Conservation (phyloP, 306 rosid genomes). For the Gastrolobium bilobum region DNA sequence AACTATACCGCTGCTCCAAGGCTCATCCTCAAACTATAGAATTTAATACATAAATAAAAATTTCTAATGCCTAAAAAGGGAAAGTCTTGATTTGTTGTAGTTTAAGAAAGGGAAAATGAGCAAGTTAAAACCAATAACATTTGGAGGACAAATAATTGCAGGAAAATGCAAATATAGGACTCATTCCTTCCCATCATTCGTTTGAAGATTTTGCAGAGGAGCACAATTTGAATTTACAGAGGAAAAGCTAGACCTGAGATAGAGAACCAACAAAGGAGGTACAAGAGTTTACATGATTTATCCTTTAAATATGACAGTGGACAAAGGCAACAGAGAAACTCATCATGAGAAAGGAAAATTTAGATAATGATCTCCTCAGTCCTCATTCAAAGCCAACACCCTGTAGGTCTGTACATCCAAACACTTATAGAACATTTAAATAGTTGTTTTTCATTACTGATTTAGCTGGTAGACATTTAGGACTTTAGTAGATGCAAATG, state of each 20-base stretch:
- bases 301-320: slow-evolving; percentile 3
- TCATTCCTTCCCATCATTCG: slow-evolving; percentile 28
- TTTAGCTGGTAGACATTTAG: background rate
- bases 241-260: slow-evolving; percentile 7
- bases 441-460: background rate
- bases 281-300: background rate
- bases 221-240: background rate
- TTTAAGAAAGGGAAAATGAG: slow-evolving; percentile 11
- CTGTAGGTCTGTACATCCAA: background rate
- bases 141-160: slow-evolving; percentile 36
- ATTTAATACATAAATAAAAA: slow-evolving; percentile 15
- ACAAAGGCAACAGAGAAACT: background rate
- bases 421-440: background rate
- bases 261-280: slow-evolving; percentile 19
- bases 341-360: background rate
- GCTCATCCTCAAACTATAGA: background rate
- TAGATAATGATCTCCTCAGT: background rate
- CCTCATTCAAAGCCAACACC: slow-evolving; percentile 8
- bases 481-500: slow-evolving; percentile 18
- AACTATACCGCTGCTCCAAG: too few species aligned
- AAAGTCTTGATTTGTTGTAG: slow-evolving; percentile 11
- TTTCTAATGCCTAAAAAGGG: slow-evolving; percentile 8
- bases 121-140: slow-evolving; percentile 12
- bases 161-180: background rate
- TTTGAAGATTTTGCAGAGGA: slow-evolving; percentile 11